Base-by-base conservation (phyloP, 768 basidiomycete genomes). In the Macrolepiota dolichaula region DNA sequence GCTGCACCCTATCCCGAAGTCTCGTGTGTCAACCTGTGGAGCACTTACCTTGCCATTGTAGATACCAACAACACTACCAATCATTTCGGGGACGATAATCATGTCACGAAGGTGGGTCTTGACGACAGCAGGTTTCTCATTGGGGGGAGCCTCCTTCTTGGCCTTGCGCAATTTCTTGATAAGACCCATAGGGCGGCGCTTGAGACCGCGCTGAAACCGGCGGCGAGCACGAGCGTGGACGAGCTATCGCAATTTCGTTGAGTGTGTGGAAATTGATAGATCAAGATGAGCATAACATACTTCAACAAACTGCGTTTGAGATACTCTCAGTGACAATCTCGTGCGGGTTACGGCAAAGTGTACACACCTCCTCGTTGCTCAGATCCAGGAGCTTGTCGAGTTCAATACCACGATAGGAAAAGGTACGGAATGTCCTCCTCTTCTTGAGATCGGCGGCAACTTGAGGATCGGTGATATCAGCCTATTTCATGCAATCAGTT, bases 31-130 rank as follows among this genome's bases (percentile, higher is more conserved):
- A 47, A 42, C 11, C 29, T 40, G 24, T 46, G 36, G 19, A 62
- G 2, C 13, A 74, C 76, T 63, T 71, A 92, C 91, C 85, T 96
- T 96, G 72, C 94, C 94, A 73, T 95, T 96, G 88, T 99, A 98
- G 74, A 98, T 96, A 64, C 97, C 97, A 65, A 98, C 88, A 67
- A 98, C 93, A 70, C 87, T 90, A 64, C 97, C 97, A 77, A 99
- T 98, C 97, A 99, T 98, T 83, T 99, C 97, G 53, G 97, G 97
- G 62, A 99, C 97, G 77, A 99, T 89, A 77, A 98, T 96, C 97
- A 99, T 98, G 80, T 98, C 89, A 71, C 97, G 94, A 69, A 99
- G 84, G 79, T 99, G 97, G 61, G 97, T 99, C 86, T 98, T 99
- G 72, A 99, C 96, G 68, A 95, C 92, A 55, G 94, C 85, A 62